These are phyloP conservation scores for Nepenthes gracilis DNA, from an alignment of 148 eudicot species.

Conservation along the genomic window DNA sequence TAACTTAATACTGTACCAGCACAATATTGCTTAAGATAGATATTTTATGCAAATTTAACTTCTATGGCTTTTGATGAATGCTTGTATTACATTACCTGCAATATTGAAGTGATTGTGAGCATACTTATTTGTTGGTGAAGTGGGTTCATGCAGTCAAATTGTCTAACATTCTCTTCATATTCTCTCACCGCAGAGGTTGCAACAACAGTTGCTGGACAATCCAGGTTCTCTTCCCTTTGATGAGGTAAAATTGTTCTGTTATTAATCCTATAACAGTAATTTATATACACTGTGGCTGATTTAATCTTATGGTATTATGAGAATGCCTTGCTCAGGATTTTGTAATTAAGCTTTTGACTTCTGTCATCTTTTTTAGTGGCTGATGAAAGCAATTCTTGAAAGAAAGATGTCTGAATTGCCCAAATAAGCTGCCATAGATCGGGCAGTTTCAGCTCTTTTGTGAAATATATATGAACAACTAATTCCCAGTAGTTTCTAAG, in stretches of 20 bases:
- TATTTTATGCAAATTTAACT: too few relatives aligned
- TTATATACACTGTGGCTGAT: neutral
- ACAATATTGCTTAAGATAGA: too few relatives aligned
- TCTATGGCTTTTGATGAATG: neutral
- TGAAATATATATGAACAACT: too few relatives aligned
- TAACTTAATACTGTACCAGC: too few relatives aligned
- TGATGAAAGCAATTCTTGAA: too few relatives aligned
- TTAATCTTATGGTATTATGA: neutral
- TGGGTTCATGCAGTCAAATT: neutral
- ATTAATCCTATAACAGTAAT: neutral
- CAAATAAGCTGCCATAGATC: too few relatives aligned
- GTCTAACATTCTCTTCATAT: neutral
- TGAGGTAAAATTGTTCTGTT: slow-evolving; percentile 40
- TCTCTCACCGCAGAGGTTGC: slow-evolving; percentile 51
- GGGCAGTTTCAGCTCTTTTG: too few relatives aligned
- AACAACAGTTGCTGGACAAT: slow-evolving; percentile 54
- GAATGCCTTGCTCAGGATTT: neutral
- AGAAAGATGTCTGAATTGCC: too few relatives aligned
- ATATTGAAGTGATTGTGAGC: neutral
- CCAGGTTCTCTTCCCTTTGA: slow-evolving; percentile 85
- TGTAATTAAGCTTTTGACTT: too few relatives aligned
- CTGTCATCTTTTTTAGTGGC: too few relatives aligned
- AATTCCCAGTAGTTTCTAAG: too few relatives aligned
- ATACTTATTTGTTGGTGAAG: neutral
- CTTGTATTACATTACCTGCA: neutral